Evolutionary conservation across 75 land plant species (phyloP).

Genomic region (Adiantum capillusveneris): DNA sequence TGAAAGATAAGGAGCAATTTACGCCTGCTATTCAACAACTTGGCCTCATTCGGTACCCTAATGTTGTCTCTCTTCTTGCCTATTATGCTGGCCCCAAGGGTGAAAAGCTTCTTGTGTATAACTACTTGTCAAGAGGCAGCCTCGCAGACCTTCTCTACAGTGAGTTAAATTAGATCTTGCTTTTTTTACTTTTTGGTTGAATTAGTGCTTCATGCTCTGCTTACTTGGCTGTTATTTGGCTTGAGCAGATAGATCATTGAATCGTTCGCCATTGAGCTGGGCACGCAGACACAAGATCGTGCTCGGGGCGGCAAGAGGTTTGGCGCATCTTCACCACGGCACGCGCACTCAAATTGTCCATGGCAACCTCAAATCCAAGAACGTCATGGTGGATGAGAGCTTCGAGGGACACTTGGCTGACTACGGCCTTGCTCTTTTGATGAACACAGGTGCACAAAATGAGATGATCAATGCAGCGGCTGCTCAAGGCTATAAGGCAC

Average conservation of each 20-base stretch:
- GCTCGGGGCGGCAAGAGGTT: conserved; percentile 53
- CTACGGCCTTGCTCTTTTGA: conserved; percentile 53
- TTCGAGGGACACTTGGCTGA: conserved; percentile 57
- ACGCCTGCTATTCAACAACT: conserved; percentile 25
- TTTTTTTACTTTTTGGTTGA: too few species aligned
- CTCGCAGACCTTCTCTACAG: conserved; percentile 53
- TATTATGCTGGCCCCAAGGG: conserved; percentile 63
- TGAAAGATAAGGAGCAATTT: conserved; percentile 31
- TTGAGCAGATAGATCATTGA: conserved; percentile 11
- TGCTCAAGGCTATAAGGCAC: conserved; percentile 71
- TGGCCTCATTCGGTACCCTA: conserved; percentile 48
- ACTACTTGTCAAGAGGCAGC: conserved; percentile 47
- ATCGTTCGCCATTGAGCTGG: conserved; percentile 42
- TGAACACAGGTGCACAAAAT: conserved; percentile 37
- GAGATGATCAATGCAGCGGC: conserved; percentile 65
- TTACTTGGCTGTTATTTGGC: conserved; percentile 10
- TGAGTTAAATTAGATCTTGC: too few species aligned
- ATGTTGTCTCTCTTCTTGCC: conserved; percentile 60
- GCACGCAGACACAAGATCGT: conserved; percentile 39
- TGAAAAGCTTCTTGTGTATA: conserved; percentile 70
- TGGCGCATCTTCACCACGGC: conserved; percentile 63
- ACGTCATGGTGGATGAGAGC: conserved; percentile 50
- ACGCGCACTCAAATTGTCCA: conserved; percentile 50
- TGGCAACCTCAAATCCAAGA: conserved; percentile 82
- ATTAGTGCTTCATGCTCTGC: not conserved